phyloP scores from a whole-genome alignment of 495 filamentous ascomycete genomes.

The Astrothelium macrocarpum region DNA sequence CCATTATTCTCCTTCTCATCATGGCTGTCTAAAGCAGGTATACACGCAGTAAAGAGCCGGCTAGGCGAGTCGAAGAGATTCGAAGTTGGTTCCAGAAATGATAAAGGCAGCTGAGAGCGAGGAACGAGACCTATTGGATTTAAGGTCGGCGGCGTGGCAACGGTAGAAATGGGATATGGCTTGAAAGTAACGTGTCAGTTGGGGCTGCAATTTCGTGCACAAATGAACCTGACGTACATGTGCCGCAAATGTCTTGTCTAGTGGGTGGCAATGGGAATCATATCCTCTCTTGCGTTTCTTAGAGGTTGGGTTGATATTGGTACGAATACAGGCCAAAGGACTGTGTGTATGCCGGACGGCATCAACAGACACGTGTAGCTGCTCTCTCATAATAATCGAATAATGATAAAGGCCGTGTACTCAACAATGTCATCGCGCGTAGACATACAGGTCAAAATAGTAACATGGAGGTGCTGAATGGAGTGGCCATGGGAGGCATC shows the following conservation, averaged over 20 bases:
- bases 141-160: slow-evolving; percentile 7
- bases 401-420: background rate
- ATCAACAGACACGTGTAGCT: background rate
- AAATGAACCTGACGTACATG: background rate
- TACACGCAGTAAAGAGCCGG: slow-evolving; percentile 28
- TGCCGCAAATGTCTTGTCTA: background rate
- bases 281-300: background rate
- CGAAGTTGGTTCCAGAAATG: slow-evolving; percentile 25
- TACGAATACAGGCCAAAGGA: background rate
- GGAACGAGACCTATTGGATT: slow-evolving; percentile 16
- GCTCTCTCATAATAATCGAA: background rate
- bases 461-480: background rate
- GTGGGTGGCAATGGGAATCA: background rate
- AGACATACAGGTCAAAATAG: background rate
- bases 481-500: background rate
- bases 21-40: slow-evolving; percentile 22
- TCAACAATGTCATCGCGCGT: background rate
- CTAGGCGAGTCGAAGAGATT: slow-evolving; percentile 9
- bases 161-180: slow-evolving; percentile 4
- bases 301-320: background rate
- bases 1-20: slow-evolving; percentile 12
- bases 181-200: background rate
- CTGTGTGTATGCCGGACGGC: background rate
- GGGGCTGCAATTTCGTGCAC: background rate
- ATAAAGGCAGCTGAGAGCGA: slow-evolving; percentile 29